These are phyloP conservation scores for Flagelloscypha sp. DNA, from an alignment of 768 basidiomycete genomes.

Conservation along the genomic window DNA sequence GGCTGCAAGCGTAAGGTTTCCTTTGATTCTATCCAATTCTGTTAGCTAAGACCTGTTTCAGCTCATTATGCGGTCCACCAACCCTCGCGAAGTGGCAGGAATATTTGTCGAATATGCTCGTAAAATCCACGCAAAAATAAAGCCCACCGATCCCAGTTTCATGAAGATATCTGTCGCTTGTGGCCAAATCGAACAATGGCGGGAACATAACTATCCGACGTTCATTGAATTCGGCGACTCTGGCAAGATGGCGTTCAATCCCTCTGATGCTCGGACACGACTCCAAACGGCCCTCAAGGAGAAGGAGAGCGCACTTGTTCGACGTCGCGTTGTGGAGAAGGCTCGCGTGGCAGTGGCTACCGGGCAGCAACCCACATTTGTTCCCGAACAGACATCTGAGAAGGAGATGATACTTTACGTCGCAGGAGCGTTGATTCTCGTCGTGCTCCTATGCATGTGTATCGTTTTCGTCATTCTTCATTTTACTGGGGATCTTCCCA, in stretches of 20 bases:
- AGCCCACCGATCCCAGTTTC: conserved; percentile 80
- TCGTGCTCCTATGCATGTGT: too few relatives aligned
- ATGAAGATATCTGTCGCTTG: conserved; percentile 76
- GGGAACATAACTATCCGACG: conserved; percentile 87
- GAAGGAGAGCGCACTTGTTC: too few relatives aligned
- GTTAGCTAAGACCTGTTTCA: conserved; percentile 19
- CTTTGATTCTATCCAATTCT: neutral
- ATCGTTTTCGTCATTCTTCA: too few relatives aligned
- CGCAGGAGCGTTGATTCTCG: too few relatives aligned
- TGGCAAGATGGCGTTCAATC: conserved; percentile 13
- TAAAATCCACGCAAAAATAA: conserved; percentile 72
- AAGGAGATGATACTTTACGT: too few relatives aligned
- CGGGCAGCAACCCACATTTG: too few relatives aligned
- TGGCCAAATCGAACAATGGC: conserved; percentile 91
- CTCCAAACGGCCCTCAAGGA: too few relatives aligned
- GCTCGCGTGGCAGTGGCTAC: too few relatives aligned
- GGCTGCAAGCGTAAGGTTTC: conserved; percentile 62
- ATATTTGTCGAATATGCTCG: conserved; percentile 81
- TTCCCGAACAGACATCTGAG: too few relatives aligned
- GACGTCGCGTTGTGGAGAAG: too few relatives aligned
- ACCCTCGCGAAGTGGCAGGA: conserved; percentile 83
- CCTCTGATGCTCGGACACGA: too few relatives aligned
- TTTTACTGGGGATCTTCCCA: too few relatives aligned
- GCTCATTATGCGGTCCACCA: conserved; percentile 90
- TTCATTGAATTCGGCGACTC: conserved; percentile 55